Evolutionary conservation across 257 asterid genomes (phyloP), one percentile per base, ranked within the genome.

Genomic region (Scutellaria barbata): DNA sequence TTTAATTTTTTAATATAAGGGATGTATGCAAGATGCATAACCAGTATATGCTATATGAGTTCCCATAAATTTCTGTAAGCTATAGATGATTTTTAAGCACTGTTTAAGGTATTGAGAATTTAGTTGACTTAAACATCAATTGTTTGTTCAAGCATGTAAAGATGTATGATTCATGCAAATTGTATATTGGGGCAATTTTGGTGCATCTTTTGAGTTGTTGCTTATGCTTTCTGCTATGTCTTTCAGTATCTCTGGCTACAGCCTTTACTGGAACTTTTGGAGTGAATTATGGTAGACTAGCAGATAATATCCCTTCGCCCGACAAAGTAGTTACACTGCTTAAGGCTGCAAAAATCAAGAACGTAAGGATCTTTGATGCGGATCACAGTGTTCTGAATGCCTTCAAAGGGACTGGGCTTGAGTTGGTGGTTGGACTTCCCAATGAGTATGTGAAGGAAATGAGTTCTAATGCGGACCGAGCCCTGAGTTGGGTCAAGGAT

Each of bases 211-310:
- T 42, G 66, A 53, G 22, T n/a, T 20, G 41, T 53, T 50, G 53
- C 63, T 69, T 43, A 69, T 61, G 25, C 20, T 37, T 2, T 50
- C 43, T 71, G 48, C 53, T 39, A 10, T 54, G 59, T 83, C 52
- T 66, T 82, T 77, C 94, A 89, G 94, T 68, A 41, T 68, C 43
- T 39, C 65, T 57, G 11, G 87, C 82, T 9, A 59, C 60, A 10
- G 96, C 95, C 6, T 95, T 95, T 81, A 95, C 98, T 0, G 98
- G 99, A 66, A 92, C 95, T 0, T 95, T 83, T 33, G 99, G 99
- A 52, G 88, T 95, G 77, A 95, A 95, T 64, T 95, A 95, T 40
- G 99, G 99, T 52, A 89, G 98, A 67, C 80, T 95, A 71, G 97
- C 99, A 3, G 92, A 95, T 78, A 92, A 95, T 59, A 89, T 95